Conservation (phyloP, 2,329 filamentous ascomycete species). For the Diaporthe eres region DNA sequence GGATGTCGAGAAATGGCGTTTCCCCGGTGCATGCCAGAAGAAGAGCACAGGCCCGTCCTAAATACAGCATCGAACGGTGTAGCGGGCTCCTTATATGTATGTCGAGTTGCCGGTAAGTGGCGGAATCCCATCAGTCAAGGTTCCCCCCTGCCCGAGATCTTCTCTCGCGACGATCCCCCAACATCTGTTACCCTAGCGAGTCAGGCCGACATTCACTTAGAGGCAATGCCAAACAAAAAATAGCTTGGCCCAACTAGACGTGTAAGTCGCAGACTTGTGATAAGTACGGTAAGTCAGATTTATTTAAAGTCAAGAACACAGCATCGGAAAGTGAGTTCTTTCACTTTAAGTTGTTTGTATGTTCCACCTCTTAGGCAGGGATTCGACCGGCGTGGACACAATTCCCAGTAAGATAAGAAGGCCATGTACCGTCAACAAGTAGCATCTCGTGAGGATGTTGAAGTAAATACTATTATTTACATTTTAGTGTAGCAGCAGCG, state of each 20-base stretch:
- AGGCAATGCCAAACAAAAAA: not conserved
- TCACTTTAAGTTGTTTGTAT: too few species aligned
- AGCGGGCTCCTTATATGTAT: not conserved
- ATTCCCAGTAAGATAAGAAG: not conserved
- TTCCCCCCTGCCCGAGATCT: not conserved
- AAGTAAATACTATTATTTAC: not conserved
- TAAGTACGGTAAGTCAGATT: not conserved
- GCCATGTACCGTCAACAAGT: not conserved
- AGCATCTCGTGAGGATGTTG: not conserved
- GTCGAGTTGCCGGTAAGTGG: not conserved
- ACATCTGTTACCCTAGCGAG: not conserved
- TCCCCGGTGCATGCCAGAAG: not conserved
- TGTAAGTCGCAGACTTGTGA: not conserved
- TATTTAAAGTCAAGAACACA: not conserved
- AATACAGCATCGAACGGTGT: not conserved
- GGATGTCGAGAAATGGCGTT: not conserved
- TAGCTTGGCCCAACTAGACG: not conserved
- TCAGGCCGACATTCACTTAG: not conserved
- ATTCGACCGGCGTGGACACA: not conserved
- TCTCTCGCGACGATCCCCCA: slow-evolving; percentile 9
- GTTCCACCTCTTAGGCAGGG: not conserved
- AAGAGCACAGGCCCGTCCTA: not conserved
- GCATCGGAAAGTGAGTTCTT: not conserved
- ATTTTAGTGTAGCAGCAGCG: too few species aligned
- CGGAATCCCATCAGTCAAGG: not conserved